phyloP scores from a whole-genome alignment of 352 stramenopile genomes.

The Phytophthora foliorum region DNA sequence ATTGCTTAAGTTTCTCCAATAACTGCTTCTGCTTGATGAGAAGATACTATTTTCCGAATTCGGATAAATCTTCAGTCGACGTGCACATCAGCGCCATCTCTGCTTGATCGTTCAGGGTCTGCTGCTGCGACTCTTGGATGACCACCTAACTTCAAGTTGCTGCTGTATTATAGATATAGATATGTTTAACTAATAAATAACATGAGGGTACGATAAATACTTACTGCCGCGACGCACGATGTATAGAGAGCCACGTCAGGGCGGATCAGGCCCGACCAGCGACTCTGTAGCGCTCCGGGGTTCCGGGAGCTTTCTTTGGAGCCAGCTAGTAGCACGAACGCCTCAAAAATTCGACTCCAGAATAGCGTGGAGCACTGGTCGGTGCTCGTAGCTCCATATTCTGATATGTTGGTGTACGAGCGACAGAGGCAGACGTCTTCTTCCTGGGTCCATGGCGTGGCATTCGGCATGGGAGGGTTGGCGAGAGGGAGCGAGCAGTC shows the following conservation, averaged over 20 bases:
- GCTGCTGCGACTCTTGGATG: conserved; percentile 8
- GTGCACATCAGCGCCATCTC: conserved; percentile 7
- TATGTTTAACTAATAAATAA: no score
- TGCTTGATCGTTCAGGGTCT: neutral
- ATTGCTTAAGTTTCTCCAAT: conserved; percentile 1
- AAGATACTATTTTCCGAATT: conserved; percentile 8
- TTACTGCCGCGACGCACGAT: neutral
- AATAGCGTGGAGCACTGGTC: neutral
- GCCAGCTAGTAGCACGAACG: neutral
- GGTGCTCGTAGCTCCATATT: no score
- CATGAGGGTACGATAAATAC: no score
- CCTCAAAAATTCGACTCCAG: neutral
- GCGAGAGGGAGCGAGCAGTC: no score
- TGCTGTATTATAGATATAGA: conserved; percentile 17
- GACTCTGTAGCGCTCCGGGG: no score
- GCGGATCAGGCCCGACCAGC: neutral
- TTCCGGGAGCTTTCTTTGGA: neutral
- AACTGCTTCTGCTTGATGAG: neutral
- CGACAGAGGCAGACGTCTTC: no score
- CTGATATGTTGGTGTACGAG: no score
- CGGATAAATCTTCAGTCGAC: conserved; percentile 3
- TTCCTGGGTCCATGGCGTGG: no score
- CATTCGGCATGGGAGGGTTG: no score
- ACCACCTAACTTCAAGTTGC: conserved; percentile 10
- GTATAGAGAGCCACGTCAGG: neutral